These are phyloP conservation scores for Euphrasia arctica DNA, from an alignment of 305 asterid species.

Conservation along the genomic window DNA sequence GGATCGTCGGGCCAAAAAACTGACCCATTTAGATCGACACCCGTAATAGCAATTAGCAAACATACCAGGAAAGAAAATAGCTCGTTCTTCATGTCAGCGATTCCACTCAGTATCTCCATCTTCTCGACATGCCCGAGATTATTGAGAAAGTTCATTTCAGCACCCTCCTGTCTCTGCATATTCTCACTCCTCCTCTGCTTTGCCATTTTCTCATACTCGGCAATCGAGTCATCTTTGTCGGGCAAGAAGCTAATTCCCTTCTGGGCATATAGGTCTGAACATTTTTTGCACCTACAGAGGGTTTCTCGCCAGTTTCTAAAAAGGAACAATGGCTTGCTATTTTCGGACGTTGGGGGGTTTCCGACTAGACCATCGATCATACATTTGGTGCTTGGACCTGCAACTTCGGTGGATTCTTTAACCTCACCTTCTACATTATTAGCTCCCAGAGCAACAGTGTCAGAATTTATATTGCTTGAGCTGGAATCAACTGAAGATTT, in stretches of 20 bases:
- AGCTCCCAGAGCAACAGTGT: conserved; percentile 14
- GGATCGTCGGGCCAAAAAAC: background rate
- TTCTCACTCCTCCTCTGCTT: conserved; percentile 77
- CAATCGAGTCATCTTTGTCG: conserved; percentile 86
- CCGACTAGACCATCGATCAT: conserved; percentile 48
- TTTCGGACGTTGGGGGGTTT: conserved; percentile 33
- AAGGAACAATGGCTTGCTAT: conserved; percentile 62
- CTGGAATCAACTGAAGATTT: conserved; percentile 27
- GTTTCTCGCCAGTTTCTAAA: conserved; percentile 71
- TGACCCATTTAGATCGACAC: background rate
- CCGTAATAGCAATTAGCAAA: conserved; percentile 4
- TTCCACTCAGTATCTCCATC: conserved; percentile 75
- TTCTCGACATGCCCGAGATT: conserved; percentile 78
- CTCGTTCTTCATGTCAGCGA: conserved; percentile 87
- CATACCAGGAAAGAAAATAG: conserved; percentile 67
- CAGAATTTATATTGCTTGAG: conserved; percentile 24
- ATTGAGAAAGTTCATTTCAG: conserved; percentile 58
- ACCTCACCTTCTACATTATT: conserved; percentile 21
- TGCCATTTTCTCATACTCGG: conserved; percentile 80
- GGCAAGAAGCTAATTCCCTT: conserved; percentile 65
- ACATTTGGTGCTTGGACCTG: conserved; percentile 51
- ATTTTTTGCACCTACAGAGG: conserved; percentile 68
- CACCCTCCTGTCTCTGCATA: conserved; percentile 68
- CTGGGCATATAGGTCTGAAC: conserved; percentile 54
- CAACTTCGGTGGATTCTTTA: conserved; percentile 33